A percentile compares a stretch with the other conserved stretches of the same genome.
These are phyloP conservation scores for Cryptosporidium sp. DNA, from an alignment of 169 alveolate species.

Conservation along the genomic window DNA sequence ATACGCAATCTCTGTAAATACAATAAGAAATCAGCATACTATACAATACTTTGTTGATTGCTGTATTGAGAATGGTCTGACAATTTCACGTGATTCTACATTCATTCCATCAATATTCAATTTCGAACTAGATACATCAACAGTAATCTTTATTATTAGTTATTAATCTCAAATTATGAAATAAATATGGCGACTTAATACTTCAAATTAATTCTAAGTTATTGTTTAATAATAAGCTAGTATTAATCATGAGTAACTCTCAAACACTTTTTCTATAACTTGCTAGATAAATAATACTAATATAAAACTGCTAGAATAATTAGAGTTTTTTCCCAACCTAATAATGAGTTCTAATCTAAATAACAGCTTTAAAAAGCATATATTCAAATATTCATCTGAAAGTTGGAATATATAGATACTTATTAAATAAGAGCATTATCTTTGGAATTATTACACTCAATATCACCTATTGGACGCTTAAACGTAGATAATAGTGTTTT, in stretches of 20 bases:
- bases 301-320: background rate
- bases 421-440: background rate
- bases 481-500: slow-evolving; percentile 51
- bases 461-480: background rate
- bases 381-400: background rate
- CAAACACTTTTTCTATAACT: background rate
- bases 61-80: slow-evolving; percentile 38
- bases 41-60: slow-evolving; percentile 58
- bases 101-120: slow-evolving; percentile 18
- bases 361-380: background rate
- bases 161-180: background rate
- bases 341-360: background rate
- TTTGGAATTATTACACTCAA: background rate
- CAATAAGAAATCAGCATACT: slow-evolving; percentile 31
- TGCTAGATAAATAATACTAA: background rate
- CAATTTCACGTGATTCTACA: slow-evolving; percentile 16
- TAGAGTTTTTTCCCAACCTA: no score
- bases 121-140: background rate
- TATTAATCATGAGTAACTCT: background rate
- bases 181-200: background rate
- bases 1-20: slow-evolving; percentile 44
- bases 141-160: slow-evolving; percentile 35
- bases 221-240: background rate
- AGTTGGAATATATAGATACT: background rate
- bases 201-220: background rate